Percentiles rank a stretch among this genome's conserved stretches.
phyloP scores from a whole-genome alignment of 164 flowering plant genomes.

The Hamamelis virginiana region DNA sequence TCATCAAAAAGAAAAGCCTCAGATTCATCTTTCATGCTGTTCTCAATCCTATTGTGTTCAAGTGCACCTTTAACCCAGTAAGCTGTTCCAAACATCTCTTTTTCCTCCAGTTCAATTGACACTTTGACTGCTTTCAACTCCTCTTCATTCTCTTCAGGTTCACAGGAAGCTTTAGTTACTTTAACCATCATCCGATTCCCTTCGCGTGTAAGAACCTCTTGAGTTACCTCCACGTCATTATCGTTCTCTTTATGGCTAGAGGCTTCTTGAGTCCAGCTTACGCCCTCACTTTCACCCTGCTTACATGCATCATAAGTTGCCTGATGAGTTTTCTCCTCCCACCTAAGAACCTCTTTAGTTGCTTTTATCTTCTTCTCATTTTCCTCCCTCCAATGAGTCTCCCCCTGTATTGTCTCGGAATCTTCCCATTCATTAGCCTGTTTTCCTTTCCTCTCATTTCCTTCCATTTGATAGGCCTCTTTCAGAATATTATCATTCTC shows the following conservation, averaged over 20 bases:
- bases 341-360: neutral
- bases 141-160: conserved; percentile 14
- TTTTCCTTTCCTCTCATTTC: conserved; percentile 8
- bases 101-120: conserved; percentile 1
- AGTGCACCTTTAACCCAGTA: conserved; percentile 9
- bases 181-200: conserved; percentile 8
- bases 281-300: conserved; percentile 10
- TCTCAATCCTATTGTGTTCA: conserved; percentile 5
- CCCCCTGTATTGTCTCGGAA: conserved; percentile 12
- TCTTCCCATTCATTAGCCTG: conserved; percentile 6
- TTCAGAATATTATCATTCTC: conserved; percentile 12
- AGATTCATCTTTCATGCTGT: conserved; percentile 9
- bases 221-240: conserved; percentile 4
- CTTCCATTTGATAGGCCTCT: conserved; percentile 11
- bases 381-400: conserved; percentile 9
- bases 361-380: conserved; percentile 10
- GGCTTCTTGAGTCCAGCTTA: conserved; percentile 11
- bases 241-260: neutral
- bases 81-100: conserved; percentile 10
- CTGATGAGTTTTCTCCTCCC: conserved; percentile 10
- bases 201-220: conserved; percentile 6
- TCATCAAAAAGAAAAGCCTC: conserved; percentile 5
- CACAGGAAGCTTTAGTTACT: conserved; percentile 4
- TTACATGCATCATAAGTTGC: conserved; percentile 6
- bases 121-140: conserved; percentile 8